phyloP scores from a whole-genome alignment of 495 filamentous ascomycete species.

The Alectoria sarmentosa region DNA sequence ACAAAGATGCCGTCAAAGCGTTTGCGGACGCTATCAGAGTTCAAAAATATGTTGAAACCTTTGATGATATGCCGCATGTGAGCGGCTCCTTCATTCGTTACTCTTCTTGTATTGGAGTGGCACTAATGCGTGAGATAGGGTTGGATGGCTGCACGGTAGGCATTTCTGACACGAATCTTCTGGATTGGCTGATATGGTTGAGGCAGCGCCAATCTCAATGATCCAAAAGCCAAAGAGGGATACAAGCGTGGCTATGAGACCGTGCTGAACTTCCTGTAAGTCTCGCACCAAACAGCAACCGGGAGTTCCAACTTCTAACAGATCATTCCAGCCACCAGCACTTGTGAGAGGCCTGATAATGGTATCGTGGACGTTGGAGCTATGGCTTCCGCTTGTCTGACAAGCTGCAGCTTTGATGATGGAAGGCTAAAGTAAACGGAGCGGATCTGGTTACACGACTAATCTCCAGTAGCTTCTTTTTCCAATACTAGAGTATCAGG shows the following conservation, averaged over 20 bases:
- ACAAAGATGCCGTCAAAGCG: constrained; percentile 54
- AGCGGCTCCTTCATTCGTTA: not conserved
- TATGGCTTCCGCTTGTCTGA: not conserved
- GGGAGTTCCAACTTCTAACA: not conserved
- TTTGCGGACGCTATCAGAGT: constrained; percentile 60
- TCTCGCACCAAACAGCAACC: not conserved
- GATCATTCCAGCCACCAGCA: not conserved
- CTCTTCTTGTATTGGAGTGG: too few species aligned
- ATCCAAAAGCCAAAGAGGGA: not conserved
- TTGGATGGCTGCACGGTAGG: not conserved
- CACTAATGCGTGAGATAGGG: not conserved
- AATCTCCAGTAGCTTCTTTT: not conserved
- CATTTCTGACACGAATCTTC: not conserved
- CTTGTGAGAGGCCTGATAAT: not conserved
- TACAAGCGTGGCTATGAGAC: not conserved
- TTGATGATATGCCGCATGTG: constrained; percentile 62
- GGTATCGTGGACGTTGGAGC: not conserved
- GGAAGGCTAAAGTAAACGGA: not conserved
- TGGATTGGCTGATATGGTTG: not conserved
- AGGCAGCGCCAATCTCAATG: not conserved
- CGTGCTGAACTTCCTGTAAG: not conserved
- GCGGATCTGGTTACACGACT: not conserved
- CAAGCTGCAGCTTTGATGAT: not conserved
- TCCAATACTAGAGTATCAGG: too few species aligned
- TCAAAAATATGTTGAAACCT: constrained; percentile 69